Evolutionary conservation across 23 red algal species (phyloP).

Genomic region (Gracilaria domingensis): DNA sequence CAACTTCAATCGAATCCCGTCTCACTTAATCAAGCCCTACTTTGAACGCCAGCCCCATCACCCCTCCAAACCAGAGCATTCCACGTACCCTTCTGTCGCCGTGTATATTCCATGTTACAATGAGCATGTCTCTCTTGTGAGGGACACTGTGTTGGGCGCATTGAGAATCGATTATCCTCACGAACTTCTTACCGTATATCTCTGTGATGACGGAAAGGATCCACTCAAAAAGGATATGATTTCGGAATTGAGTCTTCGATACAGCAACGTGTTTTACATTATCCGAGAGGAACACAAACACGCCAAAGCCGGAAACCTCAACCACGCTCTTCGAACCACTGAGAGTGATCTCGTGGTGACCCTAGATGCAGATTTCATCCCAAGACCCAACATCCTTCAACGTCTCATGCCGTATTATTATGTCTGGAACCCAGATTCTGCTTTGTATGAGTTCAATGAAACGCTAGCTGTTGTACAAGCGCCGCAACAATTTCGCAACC

Average conservation of each 20-base stretch:
- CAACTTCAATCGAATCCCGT: constrained; percentile 51
- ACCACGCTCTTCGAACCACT: constrained; percentile 44
- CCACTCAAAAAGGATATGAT: constrained; percentile 32
- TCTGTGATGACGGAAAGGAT: constrained; percentile 67
- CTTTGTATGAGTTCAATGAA: constrained; percentile 47
- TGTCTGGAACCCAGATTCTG: constrained; percentile 43
- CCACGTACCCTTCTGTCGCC: constrained; percentile 30
- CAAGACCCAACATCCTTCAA: constrained; percentile 56
- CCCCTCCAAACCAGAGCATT: background rate
- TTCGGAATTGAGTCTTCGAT: background rate
- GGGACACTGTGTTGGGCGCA: constrained; percentile 34
- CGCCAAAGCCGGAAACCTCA: constrained; percentile 70
- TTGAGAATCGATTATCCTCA: constrained; percentile 55
- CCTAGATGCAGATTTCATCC: constrained; percentile 67
- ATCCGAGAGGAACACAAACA: constrained; percentile 31
- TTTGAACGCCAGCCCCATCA: background rate
- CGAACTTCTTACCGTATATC: constrained; percentile 41
- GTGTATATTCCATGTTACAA: constrained; percentile 70
- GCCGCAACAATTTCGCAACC: constrained; percentile 68
- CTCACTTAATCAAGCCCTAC: background rate
- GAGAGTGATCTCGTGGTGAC: constrained; percentile 38
- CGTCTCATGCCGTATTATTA: constrained; percentile 65
- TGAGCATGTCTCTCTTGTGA: constrained; percentile 38
- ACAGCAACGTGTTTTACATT: constrained; percentile 45
- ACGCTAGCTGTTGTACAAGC: constrained; percentile 54